Base-by-base conservation (phyloP, 1,139 yeast genomes). In the Trichomonascaceae sp. region DNA sequence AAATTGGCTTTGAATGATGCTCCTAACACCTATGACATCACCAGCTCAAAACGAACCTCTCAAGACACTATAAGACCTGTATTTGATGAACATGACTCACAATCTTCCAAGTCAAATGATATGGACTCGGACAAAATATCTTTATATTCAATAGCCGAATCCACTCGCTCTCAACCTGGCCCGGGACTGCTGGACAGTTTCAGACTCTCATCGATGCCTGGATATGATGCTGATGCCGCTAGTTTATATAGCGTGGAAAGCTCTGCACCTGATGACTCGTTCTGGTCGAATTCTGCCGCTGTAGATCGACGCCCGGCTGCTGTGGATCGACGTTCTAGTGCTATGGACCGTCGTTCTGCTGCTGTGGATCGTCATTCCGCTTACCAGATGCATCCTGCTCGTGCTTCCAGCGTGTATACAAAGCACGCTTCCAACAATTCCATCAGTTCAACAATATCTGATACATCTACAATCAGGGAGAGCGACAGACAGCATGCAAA, bases 171-270 rank as follows among this genome's bases (percentile, higher is more conserved):
- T 20, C 46, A 27, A 13, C 36, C 50, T 17, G 59, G 62, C 17
- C 64, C 68, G 7, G 66, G 68, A 24, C 65, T 65, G 47, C 58
- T 66, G 32, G 69, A 66, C 45, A 60, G 67, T 27, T 65, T 66
- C 53, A 53, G 68, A n/a, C 58, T 66, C 39, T 64, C 67, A 44
- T 32, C 47, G 13, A 20, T 51, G 24, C 52, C 52, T 13, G 52
- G 52, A 3, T 50, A 50, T 22, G 52, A 50, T 24, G 48, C 52
- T 6, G 52, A 50, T 38, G 52, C 52, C 18, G 52, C 43, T 18
- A 50, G 52, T 45, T 20, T 50, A 15, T 50, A 50, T 43, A 32
- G 45, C 18, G 49, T 45, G 7, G 52, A 50, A 10, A 50, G 47
- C 22, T 36, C 32, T 7, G 32, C 32, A 12, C 32, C 32, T 10